Percentiles rank a stretch among this genome's conserved stretches.
Evolutionary conservation across 164 flowering plant genomes (phyloP).

Genomic region (Magnolia sinica): DNA sequence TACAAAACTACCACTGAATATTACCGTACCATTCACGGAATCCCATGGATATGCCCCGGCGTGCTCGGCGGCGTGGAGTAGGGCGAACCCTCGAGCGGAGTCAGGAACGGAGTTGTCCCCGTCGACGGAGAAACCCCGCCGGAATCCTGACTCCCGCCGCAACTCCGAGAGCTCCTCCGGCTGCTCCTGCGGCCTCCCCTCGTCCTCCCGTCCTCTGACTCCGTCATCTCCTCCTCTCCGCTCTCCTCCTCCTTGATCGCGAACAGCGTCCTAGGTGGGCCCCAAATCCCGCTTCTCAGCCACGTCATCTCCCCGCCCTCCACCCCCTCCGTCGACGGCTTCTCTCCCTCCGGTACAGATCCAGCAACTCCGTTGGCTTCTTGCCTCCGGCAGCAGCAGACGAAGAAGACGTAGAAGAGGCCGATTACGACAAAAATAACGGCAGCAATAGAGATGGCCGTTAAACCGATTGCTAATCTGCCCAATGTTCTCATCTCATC

Average conservation of each 20-base stretch:
- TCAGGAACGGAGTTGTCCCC: constrained; percentile 6
- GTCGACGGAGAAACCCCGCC: not conserved
- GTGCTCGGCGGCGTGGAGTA: not conserved
- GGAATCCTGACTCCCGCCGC: constrained; percentile 1
- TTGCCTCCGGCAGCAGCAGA: not conserved
- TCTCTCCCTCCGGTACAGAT: not conserved
- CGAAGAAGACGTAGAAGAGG: constrained; percentile 3
- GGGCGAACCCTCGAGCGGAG: constrained; percentile 1
- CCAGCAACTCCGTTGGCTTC: not conserved
- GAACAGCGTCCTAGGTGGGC: constrained; percentile 1
- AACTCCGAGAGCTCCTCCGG: not conserved
- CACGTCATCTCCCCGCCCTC: constrained; percentile 1
- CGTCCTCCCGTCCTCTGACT: not conserved
- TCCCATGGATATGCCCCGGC: not conserved
- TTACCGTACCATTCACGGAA: not conserved
- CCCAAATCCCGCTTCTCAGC: constrained; percentile 1
- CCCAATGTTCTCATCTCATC: not conserved
- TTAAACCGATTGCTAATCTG: not conserved
- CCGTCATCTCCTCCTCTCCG: constrained; percentile 1
- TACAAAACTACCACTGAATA: not conserved
- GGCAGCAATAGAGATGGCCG: not conserved
- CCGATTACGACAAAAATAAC: not conserved
- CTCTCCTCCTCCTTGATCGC: constrained; percentile 11
- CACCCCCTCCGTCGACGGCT: not conserved
- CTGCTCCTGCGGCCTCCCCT: not conserved